These are phyloP conservation scores for Copromyces sp. DNA, from an alignment of 495 filamentous ascomycete genomes.

Conservation along the genomic window DNA sequence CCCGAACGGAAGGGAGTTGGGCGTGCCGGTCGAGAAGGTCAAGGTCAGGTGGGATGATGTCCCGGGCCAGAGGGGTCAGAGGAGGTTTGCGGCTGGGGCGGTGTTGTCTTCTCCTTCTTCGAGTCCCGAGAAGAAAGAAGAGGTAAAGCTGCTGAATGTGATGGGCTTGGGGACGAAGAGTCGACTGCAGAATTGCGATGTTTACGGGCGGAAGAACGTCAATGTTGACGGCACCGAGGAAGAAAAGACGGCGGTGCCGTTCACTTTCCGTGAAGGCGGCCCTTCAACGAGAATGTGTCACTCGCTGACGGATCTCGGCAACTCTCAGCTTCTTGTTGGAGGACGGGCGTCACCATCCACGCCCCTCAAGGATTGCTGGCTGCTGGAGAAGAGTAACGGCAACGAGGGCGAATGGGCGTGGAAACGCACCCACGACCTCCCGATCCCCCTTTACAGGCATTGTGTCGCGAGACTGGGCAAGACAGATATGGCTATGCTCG, in stretches of 20 bases:
- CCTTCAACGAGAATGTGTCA: slow-evolving; percentile 63
- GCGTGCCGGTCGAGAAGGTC: background rate
- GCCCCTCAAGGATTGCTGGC: slow-evolving; percentile 62
- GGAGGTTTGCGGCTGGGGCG: slow-evolving; percentile 33
- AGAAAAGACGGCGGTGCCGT: background rate
- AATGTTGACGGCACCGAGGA: background rate
- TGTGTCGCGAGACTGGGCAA: slow-evolving; percentile 48
- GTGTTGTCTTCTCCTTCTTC: slow-evolving; percentile 3
- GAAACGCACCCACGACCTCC: slow-evolving; percentile 52
- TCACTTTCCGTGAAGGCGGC: slow-evolving; percentile 23
- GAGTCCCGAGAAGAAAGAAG: slow-evolving; percentile 3
- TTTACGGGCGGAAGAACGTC: slow-evolving; percentile 33
- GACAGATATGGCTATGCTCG: slow-evolving; percentile 32
- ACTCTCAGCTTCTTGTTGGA: slow-evolving; percentile 55
- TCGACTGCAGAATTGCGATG: slow-evolving; percentile 50
- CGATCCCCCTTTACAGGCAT: slow-evolving; percentile 61
- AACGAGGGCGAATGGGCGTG: slow-evolving; percentile 33
- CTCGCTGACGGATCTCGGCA: slow-evolving; percentile 51
- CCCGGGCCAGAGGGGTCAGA: slow-evolving; percentile 25
- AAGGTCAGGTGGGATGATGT: slow-evolving; percentile 19
- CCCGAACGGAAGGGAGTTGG: background rate
- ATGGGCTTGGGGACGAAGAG: slow-evolving; percentile 54
- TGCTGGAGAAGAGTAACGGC: slow-evolving; percentile 35
- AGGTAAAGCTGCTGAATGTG: slow-evolving; percentile 25
- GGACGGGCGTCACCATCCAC: slow-evolving; percentile 65